A percentile compares a stretch with the other conserved stretches of the same genome.
Evolutionary conservation across 2,329 filamentous ascomycete genomes (phyloP).

Genomic region (Ceratocystis smalleyi): DNA sequence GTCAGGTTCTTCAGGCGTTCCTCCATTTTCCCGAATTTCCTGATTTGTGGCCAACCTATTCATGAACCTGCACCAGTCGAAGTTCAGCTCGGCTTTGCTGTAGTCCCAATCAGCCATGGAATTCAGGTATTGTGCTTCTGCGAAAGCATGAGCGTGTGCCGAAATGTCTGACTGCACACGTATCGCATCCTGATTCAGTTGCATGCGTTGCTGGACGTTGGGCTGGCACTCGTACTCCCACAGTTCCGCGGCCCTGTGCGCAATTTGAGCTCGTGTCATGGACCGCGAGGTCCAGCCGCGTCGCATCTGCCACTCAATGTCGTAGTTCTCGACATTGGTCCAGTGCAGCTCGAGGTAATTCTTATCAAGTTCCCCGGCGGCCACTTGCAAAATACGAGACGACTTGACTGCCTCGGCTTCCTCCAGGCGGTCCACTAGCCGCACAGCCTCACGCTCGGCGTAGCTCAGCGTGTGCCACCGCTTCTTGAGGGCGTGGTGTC

Average conservation of each 20-base stretch:
- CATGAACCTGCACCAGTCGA: conserved; percentile 1
- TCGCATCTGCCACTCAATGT: conserved; percentile 15
- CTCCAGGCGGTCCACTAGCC: conserved; percentile 18
- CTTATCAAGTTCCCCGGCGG: background rate
- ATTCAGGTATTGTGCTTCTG: conserved; percentile 21
- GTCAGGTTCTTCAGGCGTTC: too few species aligned
- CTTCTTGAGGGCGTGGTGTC: conserved; percentile 32
- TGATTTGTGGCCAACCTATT: background rate
- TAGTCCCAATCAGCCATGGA: conserved; percentile 20
- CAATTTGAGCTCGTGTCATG: conserved; percentile 7
- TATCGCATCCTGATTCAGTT: background rate
- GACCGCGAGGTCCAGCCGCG: conserved; percentile 13
- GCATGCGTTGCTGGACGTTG: background rate
- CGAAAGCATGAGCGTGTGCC: conserved; percentile 8
- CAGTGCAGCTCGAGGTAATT: conserved; percentile 6
- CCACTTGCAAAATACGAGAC: conserved; percentile 3
- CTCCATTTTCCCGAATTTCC: background rate
- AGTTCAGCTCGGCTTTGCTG: conserved; percentile 13
- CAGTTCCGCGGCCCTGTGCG: conserved; percentile 8
- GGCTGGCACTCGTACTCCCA: conserved; percentile 15
- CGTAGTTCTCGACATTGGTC: conserved; percentile 16
- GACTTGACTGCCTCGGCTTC: conserved; percentile 21
- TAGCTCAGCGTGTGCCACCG: conserved; percentile 27
- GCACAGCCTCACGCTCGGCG: conserved; percentile 27
- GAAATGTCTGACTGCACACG: background rate